Evolutionary conservation across 805 yeast species (phyloP).

Genomic region (Pichia cabralensis): DNA sequence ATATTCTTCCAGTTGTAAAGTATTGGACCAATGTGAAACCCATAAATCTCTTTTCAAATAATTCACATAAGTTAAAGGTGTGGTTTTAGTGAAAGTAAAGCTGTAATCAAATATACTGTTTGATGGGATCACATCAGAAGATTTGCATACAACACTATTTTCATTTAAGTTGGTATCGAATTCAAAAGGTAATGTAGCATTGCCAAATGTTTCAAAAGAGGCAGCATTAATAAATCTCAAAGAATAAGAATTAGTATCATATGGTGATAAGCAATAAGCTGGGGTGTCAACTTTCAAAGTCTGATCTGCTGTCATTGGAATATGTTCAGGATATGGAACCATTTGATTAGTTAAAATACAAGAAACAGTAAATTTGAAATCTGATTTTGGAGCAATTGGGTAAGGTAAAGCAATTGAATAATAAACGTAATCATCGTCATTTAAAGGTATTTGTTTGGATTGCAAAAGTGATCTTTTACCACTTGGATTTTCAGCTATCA

Average conservation of each 20-base stretch:
- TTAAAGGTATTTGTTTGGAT: slow-evolving; percentile 5
- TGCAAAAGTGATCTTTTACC: slow-evolving; percentile 15
- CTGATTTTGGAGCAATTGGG: slow-evolving; percentile 58
- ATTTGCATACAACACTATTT: slow-evolving; percentile 12
- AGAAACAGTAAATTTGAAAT: slow-evolving; percentile 37
- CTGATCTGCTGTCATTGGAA: slow-evolving; percentile 54
- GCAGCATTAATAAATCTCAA: slow-evolving; percentile 33
- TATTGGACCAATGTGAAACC: slow-evolving; percentile 77
- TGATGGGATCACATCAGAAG: slow-evolving; percentile 28
- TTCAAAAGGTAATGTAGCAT: slow-evolving; percentile 3
- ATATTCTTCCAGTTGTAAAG: slow-evolving; percentile 72
- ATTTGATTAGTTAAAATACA: slow-evolving; percentile 38
- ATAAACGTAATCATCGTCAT: slow-evolving; percentile 24
- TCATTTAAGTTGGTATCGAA: slow-evolving; percentile 19
- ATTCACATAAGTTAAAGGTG: slow-evolving; percentile 54
- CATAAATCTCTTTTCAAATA: slow-evolving; percentile 66
- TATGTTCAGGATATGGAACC: slow-evolving; percentile 54
- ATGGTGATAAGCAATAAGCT: slow-evolving; percentile 51
- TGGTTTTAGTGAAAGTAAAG: slow-evolving; percentile 52
- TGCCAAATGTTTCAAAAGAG: slow-evolving; percentile 1
- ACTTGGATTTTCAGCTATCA: slow-evolving; percentile 13
- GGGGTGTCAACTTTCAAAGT: slow-evolving; percentile 39
- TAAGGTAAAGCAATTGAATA: slow-evolving; percentile 46
- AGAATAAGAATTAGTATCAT: slow-evolving; percentile 41
- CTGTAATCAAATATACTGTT: slow-evolving; percentile 39